phyloP scores from a whole-genome alignment of 805 yeast genomes.

The Ogataea allantospora region DNA sequence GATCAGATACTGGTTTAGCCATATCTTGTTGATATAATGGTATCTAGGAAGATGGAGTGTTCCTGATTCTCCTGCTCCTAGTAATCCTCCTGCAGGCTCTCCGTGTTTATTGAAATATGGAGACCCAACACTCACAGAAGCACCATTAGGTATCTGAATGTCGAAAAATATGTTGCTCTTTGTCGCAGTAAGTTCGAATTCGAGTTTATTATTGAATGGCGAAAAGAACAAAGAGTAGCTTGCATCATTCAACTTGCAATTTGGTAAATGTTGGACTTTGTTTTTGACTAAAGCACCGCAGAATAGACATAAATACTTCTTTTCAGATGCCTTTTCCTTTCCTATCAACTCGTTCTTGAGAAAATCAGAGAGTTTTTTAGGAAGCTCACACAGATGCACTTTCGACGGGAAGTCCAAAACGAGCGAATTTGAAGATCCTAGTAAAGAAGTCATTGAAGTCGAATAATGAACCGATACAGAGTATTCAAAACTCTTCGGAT shows the following conservation, averaged over 20 bases:
- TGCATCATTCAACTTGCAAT: slow-evolving; percentile 24
- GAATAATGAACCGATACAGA: slow-evolving; percentile 20
- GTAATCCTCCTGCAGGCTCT: slow-evolving; percentile 59
- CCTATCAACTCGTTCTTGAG: slow-evolving; percentile 45
- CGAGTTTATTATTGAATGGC: slow-evolving; percentile 27
- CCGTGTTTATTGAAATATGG: slow-evolving; percentile 78
- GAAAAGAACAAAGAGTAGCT: slow-evolving; percentile 25
- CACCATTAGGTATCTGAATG: slow-evolving; percentile 25
- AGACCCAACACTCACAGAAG: slow-evolving; percentile 41
- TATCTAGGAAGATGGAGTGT: slow-evolving; percentile 52
- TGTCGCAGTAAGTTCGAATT: slow-evolving; percentile 20
- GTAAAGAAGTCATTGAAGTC: slow-evolving; percentile 8
- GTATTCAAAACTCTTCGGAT: slow-evolving; percentile 17
- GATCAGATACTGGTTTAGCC: slow-evolving; percentile 49
- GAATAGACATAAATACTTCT: slow-evolving; percentile 24
- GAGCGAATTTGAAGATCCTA: slow-evolving; percentile 33
- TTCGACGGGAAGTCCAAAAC: slow-evolving; percentile 29
- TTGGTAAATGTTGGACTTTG: slow-evolving; percentile 16
- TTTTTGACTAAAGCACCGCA: slow-evolving; percentile 26
- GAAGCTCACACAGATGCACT: slow-evolving; percentile 25
- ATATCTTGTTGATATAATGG: slow-evolving; percentile 52
- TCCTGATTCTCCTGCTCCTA: slow-evolving; percentile 55
- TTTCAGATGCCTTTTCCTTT: slow-evolving; percentile 21
- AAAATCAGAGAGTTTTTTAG: slow-evolving; percentile 42
- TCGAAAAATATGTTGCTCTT: slow-evolving; percentile 30